Evolutionary conservation across 164 flowering plant species (phyloP), one percentile per base, ranked within the genome.

Genomic region (Vitis cinerea): DNA sequence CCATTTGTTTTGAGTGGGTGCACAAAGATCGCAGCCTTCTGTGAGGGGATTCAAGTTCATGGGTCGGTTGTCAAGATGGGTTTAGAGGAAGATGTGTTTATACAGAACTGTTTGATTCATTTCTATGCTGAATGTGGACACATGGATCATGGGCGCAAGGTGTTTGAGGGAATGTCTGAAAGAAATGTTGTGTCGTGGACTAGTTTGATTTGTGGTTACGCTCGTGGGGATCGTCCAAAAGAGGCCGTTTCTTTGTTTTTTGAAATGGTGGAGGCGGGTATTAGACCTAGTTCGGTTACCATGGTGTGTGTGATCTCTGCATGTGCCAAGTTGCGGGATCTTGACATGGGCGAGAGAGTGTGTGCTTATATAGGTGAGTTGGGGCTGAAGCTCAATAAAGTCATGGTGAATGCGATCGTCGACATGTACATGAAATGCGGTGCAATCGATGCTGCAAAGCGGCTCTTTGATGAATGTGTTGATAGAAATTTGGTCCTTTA

Each of bases 341-440:
- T 81, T 49, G 77, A 72, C 19, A 13, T 77, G 57, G 83, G 80
- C n/a, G 77, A 84, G 71, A 77, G 66, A 37, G 72, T 84, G 3
- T 70, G 69, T 59, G 53, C 72, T 63, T 82, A 79, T 67, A 79
- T 86, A 55, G 73, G 66, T 3, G 71, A 77, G 53, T 67, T 71
- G 1, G 78, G 81, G 10, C 30, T 86, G 19, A 59, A 74, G 59
- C 55, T 72, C 50, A 83, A 84, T 74, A 64, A 56, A 9, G 70
- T 75, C 61, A 70, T 87, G 84, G 80, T 74, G 67, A 89, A 82
- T 79, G 81, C 88, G 0, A 70, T 85, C 55, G 85, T 86, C 10
- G 91, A 89, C 54, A 86, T 89, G 91, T 85, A 81, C 73, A 82
- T 83, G 86, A 89, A 87, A 65, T 89, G 91, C 72, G 85, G 86